Evolutionary conservation across 306 rosid genomes (phyloP), one percentile per base, ranked within the genome.

Genomic region (Chamaecrista fasciculata): DNA sequence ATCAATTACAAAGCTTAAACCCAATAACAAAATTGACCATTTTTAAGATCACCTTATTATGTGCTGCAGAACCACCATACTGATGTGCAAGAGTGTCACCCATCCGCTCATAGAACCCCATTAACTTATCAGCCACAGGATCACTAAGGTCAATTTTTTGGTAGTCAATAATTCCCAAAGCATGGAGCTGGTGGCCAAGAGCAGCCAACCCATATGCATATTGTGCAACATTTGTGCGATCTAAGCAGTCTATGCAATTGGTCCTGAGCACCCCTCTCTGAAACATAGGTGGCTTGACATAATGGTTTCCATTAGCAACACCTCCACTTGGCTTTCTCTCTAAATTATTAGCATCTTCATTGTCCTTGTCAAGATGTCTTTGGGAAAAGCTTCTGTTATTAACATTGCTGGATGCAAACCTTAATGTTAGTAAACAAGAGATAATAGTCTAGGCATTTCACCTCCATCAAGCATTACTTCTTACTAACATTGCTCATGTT

Each of bases 51-150:
- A 95, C 99, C 97, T 95, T 95, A 73, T 95, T 95, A 79, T 95
- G 99, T 3, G 99, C 99, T 39, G 97, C 95, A 76, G 99, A 95
- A 55, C 99, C 99, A 55, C 99, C 99, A 70, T 95, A 95, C 56
- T 95, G 97, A 36, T 91, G 78, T 62, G 99, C 97, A 72, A 95
- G 96, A 40, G 85, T 86, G 76, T 95, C 97, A 34, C 99, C 99
- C 99, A 95, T 95, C 52, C 73, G 78, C 86, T 95, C 99, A 69
- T 95, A 95, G 71, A 87, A 71, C 70, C 50, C 70, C 97, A 95
- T 95, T 71, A 95, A 80, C 58, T 84, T 86, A 65, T 87, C 86
- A 31, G 99, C 97, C 80, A 95, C 79, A 11, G 95, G 92, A 58
- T 95, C 76, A 70, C 78, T 81, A 15, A 91, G 86, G 81, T 89